These are phyloP conservation scores for Hypericum androsaemum DNA, from an alignment of 345 rosid genomes.

Conservation along the genomic window DNA sequence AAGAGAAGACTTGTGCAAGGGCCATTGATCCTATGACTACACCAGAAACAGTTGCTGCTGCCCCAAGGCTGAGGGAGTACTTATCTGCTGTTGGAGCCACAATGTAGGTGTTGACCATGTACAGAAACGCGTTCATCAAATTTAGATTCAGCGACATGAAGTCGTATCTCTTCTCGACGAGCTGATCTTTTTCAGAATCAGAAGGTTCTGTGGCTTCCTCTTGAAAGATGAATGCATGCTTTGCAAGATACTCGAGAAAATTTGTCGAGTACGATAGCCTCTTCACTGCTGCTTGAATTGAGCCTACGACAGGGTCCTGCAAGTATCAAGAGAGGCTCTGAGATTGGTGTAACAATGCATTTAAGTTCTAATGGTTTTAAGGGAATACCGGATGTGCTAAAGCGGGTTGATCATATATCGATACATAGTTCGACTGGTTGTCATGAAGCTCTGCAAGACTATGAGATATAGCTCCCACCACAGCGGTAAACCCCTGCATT, in stretches of 20 bases:
- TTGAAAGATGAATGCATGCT: constrained; percentile 95
- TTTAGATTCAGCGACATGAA: constrained; percentile 78
- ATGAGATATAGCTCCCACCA: constrained; percentile 7
- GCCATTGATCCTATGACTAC: constrained; percentile 97
- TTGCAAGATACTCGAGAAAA: constrained; percentile 78
- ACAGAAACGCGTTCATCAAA: constrained; percentile 77
- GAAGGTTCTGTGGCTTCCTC: constrained; percentile 81
- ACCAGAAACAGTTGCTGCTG: constrained; percentile 99
- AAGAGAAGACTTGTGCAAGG: constrained; percentile 94
- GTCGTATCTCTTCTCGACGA: constrained; percentile 69
- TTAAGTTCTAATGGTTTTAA: too few species aligned
- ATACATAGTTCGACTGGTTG: background rate
- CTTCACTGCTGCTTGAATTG: constrained; percentile 75
- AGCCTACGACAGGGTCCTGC: constrained; percentile 84
- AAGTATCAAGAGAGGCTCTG: constrained; percentile 10
- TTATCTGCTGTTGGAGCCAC: constrained; percentile 94
- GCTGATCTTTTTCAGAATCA: constrained; percentile 48
- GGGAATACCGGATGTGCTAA: constrained; percentile 23
- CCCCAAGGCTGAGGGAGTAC: constrained; percentile 86
- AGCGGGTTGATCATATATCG: constrained; percentile 6
- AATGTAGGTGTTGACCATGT: constrained; percentile 93
- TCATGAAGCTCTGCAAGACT: constrained; percentile 6
- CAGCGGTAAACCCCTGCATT: constrained; percentile 7
- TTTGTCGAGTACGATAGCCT: constrained; percentile 74
- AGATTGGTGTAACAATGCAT: background rate